Base-by-base conservation (phyloP, 306 rosid species). In the Lotus japonicus region DNA sequence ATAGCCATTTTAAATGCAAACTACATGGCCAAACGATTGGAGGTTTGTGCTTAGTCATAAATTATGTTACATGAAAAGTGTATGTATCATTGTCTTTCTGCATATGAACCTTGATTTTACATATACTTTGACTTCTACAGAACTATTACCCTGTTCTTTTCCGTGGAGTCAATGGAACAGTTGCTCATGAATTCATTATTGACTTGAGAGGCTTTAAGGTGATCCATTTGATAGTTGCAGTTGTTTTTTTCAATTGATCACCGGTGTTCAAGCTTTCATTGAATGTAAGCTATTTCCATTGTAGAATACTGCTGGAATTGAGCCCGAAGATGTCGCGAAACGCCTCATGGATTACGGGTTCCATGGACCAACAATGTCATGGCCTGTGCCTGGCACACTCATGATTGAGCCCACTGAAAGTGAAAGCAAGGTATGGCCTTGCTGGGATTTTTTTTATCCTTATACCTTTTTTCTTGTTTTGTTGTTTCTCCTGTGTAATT, bases 351-450 rank as follows among this genome's bases (percentile, higher is more conserved):
- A 91, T 88, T 95, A 95, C 2, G 97, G 97, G 16, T 95, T 95
- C 23, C 99, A 95, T 66, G 99, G 72, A 81, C 99, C 99, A 63
- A 95, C 99, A 38, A 95, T 95, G 99, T 95, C 99, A 58, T 95
- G 99, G 99, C 99, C 97, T 56, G 97, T 95, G 58, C 96, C 97
- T 10, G 97, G 99, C 44, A 95, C 99, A 11, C 97, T 95, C 84
- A 95, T 95, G 99, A 81, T 95, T 64, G 97, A 95, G 79, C 97
- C 99, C 51, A 91, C 97, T 50, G 99, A 95, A 73, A 95, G 99
- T 85, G 99, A 95, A 84, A 87, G 96, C 97, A 95, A 95, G 88
- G 99, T 88, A 85, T 26, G 45, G 5, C 65, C 65, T 17, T 50
- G 23, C 44, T 12, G 52, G 44, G 11, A 63, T 18, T 36, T 21